Evolutionary conservation across 768 basidiomycete species (phyloP).

Genomic region (Trametes cinnabarina): DNA sequence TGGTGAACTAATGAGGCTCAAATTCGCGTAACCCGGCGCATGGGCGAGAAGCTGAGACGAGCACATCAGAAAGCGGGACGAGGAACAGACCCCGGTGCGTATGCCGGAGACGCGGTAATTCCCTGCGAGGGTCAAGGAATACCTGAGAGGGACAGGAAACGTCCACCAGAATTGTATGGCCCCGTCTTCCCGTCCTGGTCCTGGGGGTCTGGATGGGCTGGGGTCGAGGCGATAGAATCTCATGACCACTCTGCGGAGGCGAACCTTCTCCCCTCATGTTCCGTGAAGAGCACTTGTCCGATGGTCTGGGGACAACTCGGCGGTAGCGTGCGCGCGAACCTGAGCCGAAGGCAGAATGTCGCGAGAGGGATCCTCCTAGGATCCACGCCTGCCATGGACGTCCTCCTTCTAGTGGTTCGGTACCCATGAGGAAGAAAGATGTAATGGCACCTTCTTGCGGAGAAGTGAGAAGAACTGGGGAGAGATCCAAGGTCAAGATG

Average conservation of each 20-base stretch:
- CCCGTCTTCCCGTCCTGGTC: too few relatives aligned
- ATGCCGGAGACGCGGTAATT: not conserved
- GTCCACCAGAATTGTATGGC: not conserved
- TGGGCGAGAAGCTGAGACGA: not conserved
- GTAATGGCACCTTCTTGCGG: not conserved
- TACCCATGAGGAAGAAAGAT: not conserved
- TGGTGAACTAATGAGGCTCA: not conserved
- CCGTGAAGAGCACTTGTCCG: not conserved
- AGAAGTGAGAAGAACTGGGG: not conserved
- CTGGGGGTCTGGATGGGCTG: not conserved
- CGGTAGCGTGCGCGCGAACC: not conserved
- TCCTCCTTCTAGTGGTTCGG: not conserved
- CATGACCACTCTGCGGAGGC: not conserved
- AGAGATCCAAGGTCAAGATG: not conserved
- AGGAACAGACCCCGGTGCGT: not conserved
- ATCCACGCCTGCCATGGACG: constrained; percentile 6
- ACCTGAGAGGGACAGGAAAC: not conserved
- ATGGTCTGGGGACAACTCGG: not conserved
- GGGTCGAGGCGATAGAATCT: not conserved
- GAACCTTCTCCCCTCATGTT: not conserved
- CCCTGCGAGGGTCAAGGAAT: not conserved
- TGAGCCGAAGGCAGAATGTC: not conserved
- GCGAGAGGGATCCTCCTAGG: not conserved
- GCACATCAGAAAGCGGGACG: not conserved
- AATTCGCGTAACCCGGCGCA: not conserved